phyloP scores from a whole-genome alignment of 805 yeast genomes.

The Candida methanosorbosa region DNA sequence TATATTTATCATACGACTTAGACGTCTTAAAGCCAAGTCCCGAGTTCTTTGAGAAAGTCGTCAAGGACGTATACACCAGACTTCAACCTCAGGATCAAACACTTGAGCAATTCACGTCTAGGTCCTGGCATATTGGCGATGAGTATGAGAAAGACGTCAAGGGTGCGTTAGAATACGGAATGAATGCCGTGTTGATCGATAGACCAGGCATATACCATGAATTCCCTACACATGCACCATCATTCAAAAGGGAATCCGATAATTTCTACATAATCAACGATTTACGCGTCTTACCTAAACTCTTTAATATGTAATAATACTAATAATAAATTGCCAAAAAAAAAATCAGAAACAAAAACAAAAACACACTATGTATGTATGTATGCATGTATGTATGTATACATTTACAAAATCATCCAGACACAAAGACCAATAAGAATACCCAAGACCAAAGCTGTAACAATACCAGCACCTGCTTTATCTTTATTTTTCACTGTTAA shows the following conservation, averaged over 20 bases:
- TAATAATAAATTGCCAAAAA: too few relatives aligned
- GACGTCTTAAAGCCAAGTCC: constrained; percentile 45
- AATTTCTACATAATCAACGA: too few relatives aligned
- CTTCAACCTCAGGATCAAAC: not conserved
- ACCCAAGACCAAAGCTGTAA: constrained; percentile 68
- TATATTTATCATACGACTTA: constrained; percentile 50
- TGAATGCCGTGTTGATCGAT: constrained; percentile 43
- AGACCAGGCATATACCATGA: constrained; percentile 5
- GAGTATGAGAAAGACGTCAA: constrained; percentile 43
- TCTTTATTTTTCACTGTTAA: constrained; percentile 52
- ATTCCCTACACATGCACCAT: too few relatives aligned
- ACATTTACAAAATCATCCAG: too few relatives aligned
- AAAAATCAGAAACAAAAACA: too few relatives aligned
- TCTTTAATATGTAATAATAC: too few relatives aligned
- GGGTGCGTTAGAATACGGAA: constrained; percentile 47
- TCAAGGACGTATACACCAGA: too few relatives aligned
- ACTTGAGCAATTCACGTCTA: not conserved
- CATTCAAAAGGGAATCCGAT: too few relatives aligned
- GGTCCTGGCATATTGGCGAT: constrained; percentile 65
- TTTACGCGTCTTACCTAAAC: too few relatives aligned
- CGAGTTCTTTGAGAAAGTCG: constrained; percentile 34
- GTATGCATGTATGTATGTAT: too few relatives aligned
- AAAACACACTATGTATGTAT: too few relatives aligned
- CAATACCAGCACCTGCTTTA: constrained; percentile 82
- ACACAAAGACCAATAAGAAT: constrained; percentile 54